Evolutionary conservation across 352 stramenopile genomes (phyloP).

Genomic region (Globisporangium spiculum): DNA sequence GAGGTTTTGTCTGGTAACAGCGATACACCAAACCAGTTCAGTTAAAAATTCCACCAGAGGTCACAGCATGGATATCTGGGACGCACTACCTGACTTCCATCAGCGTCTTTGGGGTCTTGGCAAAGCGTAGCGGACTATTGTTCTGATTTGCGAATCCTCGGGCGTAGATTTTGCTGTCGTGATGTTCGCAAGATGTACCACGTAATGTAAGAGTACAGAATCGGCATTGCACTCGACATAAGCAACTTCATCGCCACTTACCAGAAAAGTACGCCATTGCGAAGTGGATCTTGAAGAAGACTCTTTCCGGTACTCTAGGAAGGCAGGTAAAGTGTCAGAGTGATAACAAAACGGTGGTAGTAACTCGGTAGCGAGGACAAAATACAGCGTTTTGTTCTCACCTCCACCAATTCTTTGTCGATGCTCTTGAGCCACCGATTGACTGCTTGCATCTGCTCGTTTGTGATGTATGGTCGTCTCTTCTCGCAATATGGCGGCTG

Average conservation of each 20-base stretch:
- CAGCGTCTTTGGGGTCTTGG: constrained; percentile 15
- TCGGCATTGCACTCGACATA: neutral
- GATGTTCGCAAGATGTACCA: neutral
- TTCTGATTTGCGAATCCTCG: neutral
- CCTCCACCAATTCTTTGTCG: constrained; percentile 13
- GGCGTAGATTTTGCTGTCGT: constrained; percentile 4
- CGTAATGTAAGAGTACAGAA: neutral
- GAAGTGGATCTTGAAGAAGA: constrained; percentile 18
- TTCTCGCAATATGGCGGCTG: constrained; percentile 4
- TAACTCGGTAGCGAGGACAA: neutral
- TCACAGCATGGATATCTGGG: neutral
- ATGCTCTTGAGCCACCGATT: constrained; percentile 22
- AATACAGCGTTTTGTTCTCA: neutral
- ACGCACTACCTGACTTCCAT: constrained; percentile 13
- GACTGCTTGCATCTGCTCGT: constrained; percentile 24
- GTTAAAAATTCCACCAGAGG: neutral
- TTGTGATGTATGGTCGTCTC: constrained; percentile 25
- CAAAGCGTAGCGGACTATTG: neutral
- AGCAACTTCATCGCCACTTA: neutral
- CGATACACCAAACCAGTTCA: neutral
- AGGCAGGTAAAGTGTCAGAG: neutral
- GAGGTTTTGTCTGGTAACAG: constrained; percentile 31
- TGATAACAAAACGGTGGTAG: too few relatives aligned
- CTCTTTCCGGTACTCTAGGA: constrained; percentile 2
- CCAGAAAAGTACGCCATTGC: constrained; percentile 21